Conservation (phyloP, 1,139 yeast species). For the Yamadazyma siamensis region DNA sequence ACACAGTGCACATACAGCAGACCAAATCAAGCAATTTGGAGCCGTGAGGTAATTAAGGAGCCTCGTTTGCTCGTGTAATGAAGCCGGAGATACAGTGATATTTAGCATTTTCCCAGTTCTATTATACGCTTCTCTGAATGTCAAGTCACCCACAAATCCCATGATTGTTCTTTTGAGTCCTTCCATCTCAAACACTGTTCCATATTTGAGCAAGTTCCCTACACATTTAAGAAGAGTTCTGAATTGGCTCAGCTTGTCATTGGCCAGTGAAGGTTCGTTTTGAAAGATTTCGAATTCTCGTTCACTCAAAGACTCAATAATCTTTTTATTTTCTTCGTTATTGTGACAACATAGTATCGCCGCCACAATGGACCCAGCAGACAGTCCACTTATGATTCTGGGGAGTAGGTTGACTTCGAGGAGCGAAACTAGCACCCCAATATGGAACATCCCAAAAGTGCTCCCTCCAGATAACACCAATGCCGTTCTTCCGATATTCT, state of each 20-base stretch:
- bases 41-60: slow-evolving; percentile 47
- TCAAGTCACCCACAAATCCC: slow-evolving; percentile 81
- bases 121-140: slow-evolving; percentile 62
- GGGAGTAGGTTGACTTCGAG: slow-evolving; percentile 76
- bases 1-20: slow-evolving; percentile 97
- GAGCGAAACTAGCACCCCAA: slow-evolving; percentile 83
- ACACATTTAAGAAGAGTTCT: slow-evolving; percentile 28
- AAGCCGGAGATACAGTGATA: slow-evolving; percentile 53
- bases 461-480: slow-evolving; percentile 93
- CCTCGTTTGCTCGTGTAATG: slow-evolving; percentile 59
- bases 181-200: slow-evolving; percentile 83
- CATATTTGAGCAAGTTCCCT: slow-evolving; percentile 65
- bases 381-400: slow-evolving; percentile 87
- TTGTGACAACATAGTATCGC: slow-evolving; percentile 79
- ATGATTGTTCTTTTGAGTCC: slow-evolving; percentile 73
- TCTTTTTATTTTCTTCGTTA: slow-evolving; percentile 63
- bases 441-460: slow-evolving; percentile 87
- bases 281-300: slow-evolving; percentile 67
- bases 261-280: slow-evolving; percentile 3
- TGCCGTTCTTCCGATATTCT: slow-evolving; percentile 92
- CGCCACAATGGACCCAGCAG: slow-evolving; percentile 96
- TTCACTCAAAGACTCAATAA: slow-evolving; percentile 53
- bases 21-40: slow-evolving; percentile 55
- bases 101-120: slow-evolving; percentile 57
- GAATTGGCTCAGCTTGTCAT: slow-evolving; percentile 31